These are phyloP conservation scores for Fusarium musae DNA, from an alignment of 2,329 filamentous ascomycete species.

Conservation along the genomic window DNA sequence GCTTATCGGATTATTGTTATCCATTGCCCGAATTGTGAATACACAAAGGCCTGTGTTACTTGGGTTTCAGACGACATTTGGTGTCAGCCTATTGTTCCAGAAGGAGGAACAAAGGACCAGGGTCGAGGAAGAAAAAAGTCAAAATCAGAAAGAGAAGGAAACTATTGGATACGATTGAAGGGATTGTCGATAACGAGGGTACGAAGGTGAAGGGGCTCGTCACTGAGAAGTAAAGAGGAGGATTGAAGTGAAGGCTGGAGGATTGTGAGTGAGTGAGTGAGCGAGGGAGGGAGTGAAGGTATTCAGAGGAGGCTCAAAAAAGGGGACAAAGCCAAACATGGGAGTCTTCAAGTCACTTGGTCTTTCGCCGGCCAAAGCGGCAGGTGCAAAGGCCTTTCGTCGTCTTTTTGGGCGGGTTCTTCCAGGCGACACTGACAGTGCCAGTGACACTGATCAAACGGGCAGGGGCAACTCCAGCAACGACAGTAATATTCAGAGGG, in stretches of 20 bases:
- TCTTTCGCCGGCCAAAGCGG: conserved; percentile 47
- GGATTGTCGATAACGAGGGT: neutral
- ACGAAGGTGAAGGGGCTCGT: neutral
- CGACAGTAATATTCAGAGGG: conserved; percentile 3
- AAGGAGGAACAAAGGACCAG: neutral
- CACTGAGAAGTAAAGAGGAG: neutral
- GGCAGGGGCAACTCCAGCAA: conserved; percentile 21
- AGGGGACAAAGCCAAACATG: conserved; percentile 31
- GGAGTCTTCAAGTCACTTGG: conserved; percentile 46
- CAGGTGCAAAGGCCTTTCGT: conserved; percentile 46
- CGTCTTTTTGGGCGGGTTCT: conserved; percentile 46
- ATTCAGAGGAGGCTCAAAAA: neutral
- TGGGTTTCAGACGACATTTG: neutral
- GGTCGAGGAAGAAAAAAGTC: neutral
- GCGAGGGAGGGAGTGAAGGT: conserved; percentile 1
- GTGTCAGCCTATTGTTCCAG: neutral
- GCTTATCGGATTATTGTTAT: neutral
- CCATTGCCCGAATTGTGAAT: neutral
- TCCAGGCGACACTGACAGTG: conserved; percentile 38
- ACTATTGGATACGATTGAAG: neutral
- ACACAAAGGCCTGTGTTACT: conserved; percentile 7
- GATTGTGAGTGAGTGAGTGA: neutral
- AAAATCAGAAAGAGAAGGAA: neutral
- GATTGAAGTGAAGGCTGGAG: neutral
- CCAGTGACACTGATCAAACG: conserved; percentile 32